These are phyloP conservation scores for Niebla homalea DNA, from an alignment of 495 filamentous ascomycete species.

Conservation along the genomic window DNA sequence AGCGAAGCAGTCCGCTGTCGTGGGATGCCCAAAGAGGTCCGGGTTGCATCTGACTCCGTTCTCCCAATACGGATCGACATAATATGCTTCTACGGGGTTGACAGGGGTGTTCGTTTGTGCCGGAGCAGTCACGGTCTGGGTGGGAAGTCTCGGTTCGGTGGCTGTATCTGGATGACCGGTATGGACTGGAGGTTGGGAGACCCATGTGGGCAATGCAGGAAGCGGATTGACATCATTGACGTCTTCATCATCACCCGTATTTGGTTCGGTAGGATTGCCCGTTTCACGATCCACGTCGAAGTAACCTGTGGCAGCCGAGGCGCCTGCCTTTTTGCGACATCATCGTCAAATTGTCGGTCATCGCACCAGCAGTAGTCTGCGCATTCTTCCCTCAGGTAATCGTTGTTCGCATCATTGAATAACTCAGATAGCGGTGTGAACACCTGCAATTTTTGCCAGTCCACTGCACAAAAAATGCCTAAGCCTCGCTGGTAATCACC, in stretches of 20 bases:
- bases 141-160: no score
- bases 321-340: not conserved
- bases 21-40: not conserved
- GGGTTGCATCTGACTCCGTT: not conserved
- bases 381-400: not conserved
- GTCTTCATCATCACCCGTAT: no score
- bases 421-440: not conserved
- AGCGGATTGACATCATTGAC: no score
- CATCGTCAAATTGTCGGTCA: not conserved
- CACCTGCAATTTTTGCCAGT: not conserved
- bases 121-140: no score
- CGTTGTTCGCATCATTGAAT: not conserved
- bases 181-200: no score
- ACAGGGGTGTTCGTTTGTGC: no score
- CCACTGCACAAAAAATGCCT: not conserved
- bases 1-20: not conserved
- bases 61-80: constrained; percentile 1
- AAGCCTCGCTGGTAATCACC: not conserved
- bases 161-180: no score
- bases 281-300: no score
- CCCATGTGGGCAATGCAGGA: no score
- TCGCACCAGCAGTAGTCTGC: not conserved
- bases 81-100: not conserved
- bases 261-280: no score
- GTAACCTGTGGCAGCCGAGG: not conserved